Conservation (phyloP, 768 basidiomycete species). For the Amanita pseudoporphyria region DNA sequence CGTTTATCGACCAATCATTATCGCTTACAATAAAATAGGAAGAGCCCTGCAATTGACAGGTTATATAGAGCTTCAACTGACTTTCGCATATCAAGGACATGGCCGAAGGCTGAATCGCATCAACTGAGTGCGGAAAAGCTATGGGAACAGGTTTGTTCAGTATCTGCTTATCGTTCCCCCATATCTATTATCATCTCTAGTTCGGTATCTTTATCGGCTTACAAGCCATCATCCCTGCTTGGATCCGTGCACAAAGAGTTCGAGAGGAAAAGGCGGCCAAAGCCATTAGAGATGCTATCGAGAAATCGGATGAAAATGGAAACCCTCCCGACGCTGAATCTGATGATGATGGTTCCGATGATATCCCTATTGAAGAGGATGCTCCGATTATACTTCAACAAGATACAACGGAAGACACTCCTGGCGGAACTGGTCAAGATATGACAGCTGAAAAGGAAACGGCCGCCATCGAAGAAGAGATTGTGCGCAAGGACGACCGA, state of each 20-base stretch:
- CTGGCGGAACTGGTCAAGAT: background rate
- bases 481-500: conserved; percentile 30
- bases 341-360: background rate
- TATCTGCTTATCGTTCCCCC: conserved; percentile 11
- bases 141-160: conserved; percentile 52
- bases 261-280: background rate
- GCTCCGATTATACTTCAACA: background rate
- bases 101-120: conserved; percentile 23
- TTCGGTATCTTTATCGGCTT: conserved; percentile 1
- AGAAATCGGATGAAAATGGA: background rate
- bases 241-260: background rate
- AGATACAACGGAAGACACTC: background rate
- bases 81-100: conserved; percentile 34
- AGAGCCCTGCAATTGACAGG: conserved; percentile 37
- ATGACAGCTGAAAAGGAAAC: conserved; percentile 24
- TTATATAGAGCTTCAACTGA: conserved; percentile 49
- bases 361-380: background rate
- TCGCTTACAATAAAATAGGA: conserved; percentile 21
- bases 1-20: conserved; percentile 3
- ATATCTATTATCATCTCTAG: conserved; percentile 26
- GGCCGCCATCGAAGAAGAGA: conserved; percentile 25
- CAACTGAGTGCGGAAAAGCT: conserved; percentile 30
- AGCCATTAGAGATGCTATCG: background rate
- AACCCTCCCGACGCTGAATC: background rate
- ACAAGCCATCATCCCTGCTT: background rate